Conservation (phyloP, 345 rosid species). For the Xanthoceras sorbifolium region DNA sequence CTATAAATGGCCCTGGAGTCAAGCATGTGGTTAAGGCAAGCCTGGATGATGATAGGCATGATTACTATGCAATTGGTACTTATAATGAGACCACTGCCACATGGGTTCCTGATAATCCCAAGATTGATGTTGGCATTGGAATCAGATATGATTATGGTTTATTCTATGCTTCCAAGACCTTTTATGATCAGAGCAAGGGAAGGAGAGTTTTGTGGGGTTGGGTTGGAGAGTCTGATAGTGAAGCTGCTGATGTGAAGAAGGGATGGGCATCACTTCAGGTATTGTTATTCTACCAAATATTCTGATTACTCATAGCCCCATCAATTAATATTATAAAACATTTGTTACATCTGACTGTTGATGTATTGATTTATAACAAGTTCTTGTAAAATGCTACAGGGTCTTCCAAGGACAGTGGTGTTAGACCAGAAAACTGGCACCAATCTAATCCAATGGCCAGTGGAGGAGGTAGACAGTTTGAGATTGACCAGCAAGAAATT, state of each 20-base stretch:
- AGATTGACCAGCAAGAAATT: conserved; percentile 57
- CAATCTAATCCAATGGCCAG: conserved; percentile 84
- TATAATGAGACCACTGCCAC: conserved; percentile 42
- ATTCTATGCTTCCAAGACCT: conserved; percentile 73
- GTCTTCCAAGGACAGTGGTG: conserved; percentile 70
- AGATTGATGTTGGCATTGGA: conserved; percentile 66
- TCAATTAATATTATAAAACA: too few species aligned
- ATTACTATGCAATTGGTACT: conserved; percentile 65
- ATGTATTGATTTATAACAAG: not conserved
- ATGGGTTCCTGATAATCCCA: conserved; percentile 58
- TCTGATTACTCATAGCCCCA: not conserved
- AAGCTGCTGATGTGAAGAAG: conserved; percentile 57
- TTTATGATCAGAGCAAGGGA: conserved; percentile 51
- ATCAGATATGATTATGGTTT: conserved; percentile 67
- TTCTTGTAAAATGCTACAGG: conserved; percentile 36
- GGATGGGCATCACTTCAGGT: conserved; percentile 89
- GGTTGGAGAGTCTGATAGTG: conserved; percentile 70
- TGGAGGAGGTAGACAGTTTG: conserved; percentile 68
- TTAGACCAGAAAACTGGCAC: conserved; percentile 61
- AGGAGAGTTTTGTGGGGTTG: conserved; percentile 77
- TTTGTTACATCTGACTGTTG: not conserved
- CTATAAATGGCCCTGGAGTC: conserved; percentile 45
- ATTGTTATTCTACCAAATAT: not conserved
- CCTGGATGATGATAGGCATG: conserved; percentile 61
- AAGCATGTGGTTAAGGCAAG: conserved; percentile 68